phyloP scores from a whole-genome alignment of 306 rosid genomes.

The Rosa multiflora region DNA sequence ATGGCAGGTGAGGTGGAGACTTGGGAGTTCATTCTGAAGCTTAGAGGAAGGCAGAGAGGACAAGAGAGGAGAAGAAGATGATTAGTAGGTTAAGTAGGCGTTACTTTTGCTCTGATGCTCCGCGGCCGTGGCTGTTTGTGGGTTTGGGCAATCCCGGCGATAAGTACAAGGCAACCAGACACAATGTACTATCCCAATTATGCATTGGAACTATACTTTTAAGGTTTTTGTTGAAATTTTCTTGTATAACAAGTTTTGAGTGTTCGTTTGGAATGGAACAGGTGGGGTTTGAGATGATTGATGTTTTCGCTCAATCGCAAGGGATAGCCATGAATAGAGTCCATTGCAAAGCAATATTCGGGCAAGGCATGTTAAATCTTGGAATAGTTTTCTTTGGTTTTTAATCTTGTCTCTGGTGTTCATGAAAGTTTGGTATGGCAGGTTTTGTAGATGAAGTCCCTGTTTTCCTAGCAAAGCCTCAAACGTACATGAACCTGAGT shows the following conservation, averaged over 20 bases:
- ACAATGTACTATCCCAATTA: constrained; percentile 48
- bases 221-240: background rate
- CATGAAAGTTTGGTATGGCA: constrained; percentile 31
- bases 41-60: background rate
- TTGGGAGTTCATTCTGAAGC: constrained; percentile 9
- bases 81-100: constrained; percentile 44
- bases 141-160: constrained; percentile 93
- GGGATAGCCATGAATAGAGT: constrained; percentile 57
- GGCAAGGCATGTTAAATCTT: constrained; percentile 51
- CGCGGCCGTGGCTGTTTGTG: constrained; percentile 76
- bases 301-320: constrained; percentile 67
- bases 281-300: constrained; percentile 92
- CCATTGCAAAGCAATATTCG: constrained; percentile 82
- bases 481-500: constrained; percentile 90
- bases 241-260: background rate
- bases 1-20: background rate
- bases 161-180: constrained; percentile 79
- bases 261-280: constrained; percentile 27
- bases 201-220: background rate
- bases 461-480: constrained; percentile 92
- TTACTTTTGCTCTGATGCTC: constrained; percentile 44
- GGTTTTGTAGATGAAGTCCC: constrained; percentile 83
- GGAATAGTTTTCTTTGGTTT: constrained; percentile 2
- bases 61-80: constrained; percentile 35
- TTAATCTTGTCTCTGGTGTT: constrained; percentile 23